A percentile compares a stretch with the other conserved stretches of the same genome.
Conservation (phyloP, 805 yeast species). For the Metschnikowia koreensis region DNA sequence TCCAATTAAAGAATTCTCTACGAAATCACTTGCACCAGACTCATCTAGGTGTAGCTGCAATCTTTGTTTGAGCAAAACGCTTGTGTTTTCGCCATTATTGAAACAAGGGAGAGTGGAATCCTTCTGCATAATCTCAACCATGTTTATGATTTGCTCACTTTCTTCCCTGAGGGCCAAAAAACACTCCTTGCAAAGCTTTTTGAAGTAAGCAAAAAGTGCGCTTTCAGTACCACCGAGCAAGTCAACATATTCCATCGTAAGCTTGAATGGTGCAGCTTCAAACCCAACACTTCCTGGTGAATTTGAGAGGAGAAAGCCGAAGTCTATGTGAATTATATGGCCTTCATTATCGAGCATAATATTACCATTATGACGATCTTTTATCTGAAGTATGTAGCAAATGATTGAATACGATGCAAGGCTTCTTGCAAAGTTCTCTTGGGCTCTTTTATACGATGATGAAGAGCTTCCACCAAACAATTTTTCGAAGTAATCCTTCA, state of each 20-base stretch:
- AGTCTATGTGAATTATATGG: slow-evolving; percentile 91
- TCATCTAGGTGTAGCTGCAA: slow-evolving; percentile 76
- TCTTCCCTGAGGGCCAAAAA: slow-evolving; percentile 72
- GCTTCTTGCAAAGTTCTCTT: slow-evolving; percentile 79
- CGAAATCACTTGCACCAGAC: slow-evolving; percentile 69
- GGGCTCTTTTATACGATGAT: slow-evolving; percentile 65
- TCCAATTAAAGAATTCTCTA: slow-evolving; percentile 70
- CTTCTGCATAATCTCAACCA: slow-evolving; percentile 92
- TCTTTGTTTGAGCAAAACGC: slow-evolving; percentile 74
- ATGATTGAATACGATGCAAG: slow-evolving; percentile 90
- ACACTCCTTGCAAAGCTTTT: slow-evolving; percentile 62
- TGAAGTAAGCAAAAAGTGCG: slow-evolving; percentile 58
- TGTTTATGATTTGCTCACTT: slow-evolving; percentile 68
- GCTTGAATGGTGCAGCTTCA: slow-evolving; percentile 96
- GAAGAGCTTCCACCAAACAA: slow-evolving; percentile 55
- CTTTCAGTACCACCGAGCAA: slow-evolving; percentile 78
- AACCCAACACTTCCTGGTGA: slow-evolving; percentile 97
- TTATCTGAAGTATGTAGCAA: slow-evolving; percentile 85
- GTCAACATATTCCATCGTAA: slow-evolving; percentile 86
- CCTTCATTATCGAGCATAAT: slow-evolving; percentile 96
- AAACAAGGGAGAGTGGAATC: slow-evolving; percentile 92
- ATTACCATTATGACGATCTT: slow-evolving; percentile 96
- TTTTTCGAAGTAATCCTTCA: slow-evolving; percentile 74
- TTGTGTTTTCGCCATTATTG: slow-evolving; percentile 80
- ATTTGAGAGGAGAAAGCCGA: slow-evolving; percentile 88